A percentile compares a stretch with the other conserved stretches of the same genome.
These are phyloP conservation scores for Populus simonii DNA, from an alignment of 345 rosid species.

Conservation along the genomic window DNA sequence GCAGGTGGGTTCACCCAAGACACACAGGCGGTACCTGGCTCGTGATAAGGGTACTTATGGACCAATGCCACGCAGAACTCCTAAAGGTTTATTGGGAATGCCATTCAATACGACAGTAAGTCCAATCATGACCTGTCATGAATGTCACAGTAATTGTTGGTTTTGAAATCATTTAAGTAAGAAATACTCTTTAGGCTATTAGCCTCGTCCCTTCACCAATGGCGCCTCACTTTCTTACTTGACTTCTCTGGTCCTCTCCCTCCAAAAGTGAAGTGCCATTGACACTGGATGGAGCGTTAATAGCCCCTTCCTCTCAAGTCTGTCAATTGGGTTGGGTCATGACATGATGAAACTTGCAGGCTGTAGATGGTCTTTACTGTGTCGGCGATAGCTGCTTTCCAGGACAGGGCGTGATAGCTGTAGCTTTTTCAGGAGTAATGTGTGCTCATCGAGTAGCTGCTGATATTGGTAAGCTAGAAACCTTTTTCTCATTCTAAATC, in stretches of 20 bases:
- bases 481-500: background rate
- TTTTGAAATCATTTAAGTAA: background rate
- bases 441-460: slow-evolving; percentile 98
- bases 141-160: background rate
- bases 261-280: background rate
- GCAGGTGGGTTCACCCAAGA: slow-evolving; percentile 89
- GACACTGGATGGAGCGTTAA: background rate
- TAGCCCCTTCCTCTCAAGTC: background rate
- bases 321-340: background rate
- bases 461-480: slow-evolving; percentile 62
- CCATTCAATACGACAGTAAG: slow-evolving; percentile 92
- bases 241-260: background rate
- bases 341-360: slow-evolving; percentile 43
- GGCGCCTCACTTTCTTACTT: background rate
- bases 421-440: slow-evolving; percentile 94
- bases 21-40: slow-evolving; percentile 83
- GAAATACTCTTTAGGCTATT: background rate
- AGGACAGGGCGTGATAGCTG: slow-evolving; percentile 97
- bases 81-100: slow-evolving; percentile 95
- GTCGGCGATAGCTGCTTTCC: slow-evolving; percentile 99
- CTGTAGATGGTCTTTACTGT: slow-evolving; percentile 71
- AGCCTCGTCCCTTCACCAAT: background rate
- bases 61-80: slow-evolving; percentile 80
- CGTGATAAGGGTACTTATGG: slow-evolving; percentile 88
- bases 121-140: background rate